Evolutionary conservation across 1,139 yeast species (phyloP), one percentile per base, ranked within the genome.

Genomic region (Suhomyces panamericanus): DNA sequence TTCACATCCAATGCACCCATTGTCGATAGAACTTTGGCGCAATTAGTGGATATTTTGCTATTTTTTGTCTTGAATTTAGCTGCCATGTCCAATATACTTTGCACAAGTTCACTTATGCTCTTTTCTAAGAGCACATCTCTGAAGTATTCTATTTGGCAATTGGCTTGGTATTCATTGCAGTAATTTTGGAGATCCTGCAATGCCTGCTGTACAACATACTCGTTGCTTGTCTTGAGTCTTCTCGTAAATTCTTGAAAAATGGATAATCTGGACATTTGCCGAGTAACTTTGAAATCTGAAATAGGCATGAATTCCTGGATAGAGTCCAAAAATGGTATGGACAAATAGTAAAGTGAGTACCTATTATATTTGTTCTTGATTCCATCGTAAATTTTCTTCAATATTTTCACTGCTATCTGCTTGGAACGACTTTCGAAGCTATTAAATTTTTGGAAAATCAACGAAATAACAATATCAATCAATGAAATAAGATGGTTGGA

Each of bases 1-100:
- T 82, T 79, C 3, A 86, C 72, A 58, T 91, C 97, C 13, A 89
- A 59, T 0, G 91, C 83, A 0, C 99, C 99, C 44, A 93, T 72
- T 32, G 82, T 64, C 1, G 96, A 85, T 13, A 93, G 67, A 32
- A 89, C 86, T 49, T 77, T 75, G 0, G 95, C 81, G 57, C 95
- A 81, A 38, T 78, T 71, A 1, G 67, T 60, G 4, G 89, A 71
- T 7, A 89, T 75, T 6, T 70, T 72, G 4, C 74, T 69, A 44
- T 77, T 73, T 13, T 65, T 67, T 20, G 66, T 70, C 48, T 78
- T 75, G 60, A 81, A 87, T 49, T 77, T 79, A 36, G 80, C 75
- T 1, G 87, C 73, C 0, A 85, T 77, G 48, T 81, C 81, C 35
- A 88, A 66, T 7, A 89, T 61, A 0, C 83, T 71, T 11, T 81